Base-by-base conservation (phyloP, 495 filamentous ascomycete species). In the Lentithecium fluviatile region DNA sequence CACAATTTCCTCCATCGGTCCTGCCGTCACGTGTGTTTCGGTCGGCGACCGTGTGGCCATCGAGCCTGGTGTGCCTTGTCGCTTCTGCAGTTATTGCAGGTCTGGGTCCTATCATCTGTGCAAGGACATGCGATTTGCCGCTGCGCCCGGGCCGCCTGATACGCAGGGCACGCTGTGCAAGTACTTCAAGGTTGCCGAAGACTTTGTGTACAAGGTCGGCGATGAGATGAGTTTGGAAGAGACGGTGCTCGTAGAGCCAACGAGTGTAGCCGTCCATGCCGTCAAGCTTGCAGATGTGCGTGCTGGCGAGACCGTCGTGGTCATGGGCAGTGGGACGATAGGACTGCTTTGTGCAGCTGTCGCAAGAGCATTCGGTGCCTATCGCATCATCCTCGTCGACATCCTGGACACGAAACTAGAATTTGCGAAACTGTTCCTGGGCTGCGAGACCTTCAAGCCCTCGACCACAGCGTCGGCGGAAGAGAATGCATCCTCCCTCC, bases 231-330 rank as follows among this genome's bases (percentile, higher is more conserved):
- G 69, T 8, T 61, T 80, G 32, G 76, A 82, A 45, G 80, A 82
- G 50, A 80, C 77, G 43, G 82, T 80, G 2, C 58, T 83, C 21
- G 78, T 82, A 67, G 81, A 83, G 58, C 82, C 80, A 0, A 69
- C 82, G n/a, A 72, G 76, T 45, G 80, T 83, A 26, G 81, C 79
- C 0, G 80, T 84, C 17, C 80, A 82, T 59, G 80, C 82, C 47
- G 74, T 76, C 23, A 78, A 75, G 23, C 73, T 80, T 36, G 81
- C 74, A 1, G 62, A 63, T 10, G 71, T 84, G 29, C 63, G 52
- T 24, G 78, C 75, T 8, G 77, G 79, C 4, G 76, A 82, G 60
- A 75, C 73, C 0, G 77, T 84, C 10, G 76, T 83, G 1, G 79
- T 83, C 1, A 82, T 82, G 34, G 81, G 82, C 8, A 79, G 77